Evolutionary conservation across 2,329 filamentous ascomycete genomes (phyloP).

Genomic region (Phyllosticta citriasiana): DNA sequence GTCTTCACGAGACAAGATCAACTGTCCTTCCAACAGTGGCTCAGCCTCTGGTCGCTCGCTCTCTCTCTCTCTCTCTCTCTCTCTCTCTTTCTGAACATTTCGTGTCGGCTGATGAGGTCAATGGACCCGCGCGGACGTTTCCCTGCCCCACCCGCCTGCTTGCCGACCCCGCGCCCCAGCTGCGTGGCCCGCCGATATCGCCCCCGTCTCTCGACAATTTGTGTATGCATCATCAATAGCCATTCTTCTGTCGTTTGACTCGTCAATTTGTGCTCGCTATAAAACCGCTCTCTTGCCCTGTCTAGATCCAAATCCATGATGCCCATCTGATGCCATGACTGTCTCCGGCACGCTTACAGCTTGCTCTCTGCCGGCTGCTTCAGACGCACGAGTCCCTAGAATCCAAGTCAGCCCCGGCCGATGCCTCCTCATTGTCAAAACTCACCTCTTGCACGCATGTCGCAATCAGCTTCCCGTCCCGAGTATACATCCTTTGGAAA

Average conservation of each 20-base stretch:
- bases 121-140: background rate
- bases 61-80: background rate
- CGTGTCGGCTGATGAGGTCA: background rate
- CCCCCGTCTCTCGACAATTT: background rate
- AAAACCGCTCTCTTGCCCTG: background rate
- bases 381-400: constrained; percentile 43
- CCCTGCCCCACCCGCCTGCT: background rate
- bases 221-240: background rate
- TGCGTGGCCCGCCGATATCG: background rate
- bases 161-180: background rate
- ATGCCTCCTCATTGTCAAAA: background rate
- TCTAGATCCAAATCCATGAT: background rate
- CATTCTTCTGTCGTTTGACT: background rate
- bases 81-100: background rate
- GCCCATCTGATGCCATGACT: background rate
- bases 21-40: background rate
- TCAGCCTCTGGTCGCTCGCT: background rate
- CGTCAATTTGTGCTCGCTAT: background rate
- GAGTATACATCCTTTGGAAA: constrained; percentile 61
- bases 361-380: constrained; percentile 26
- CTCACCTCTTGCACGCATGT: constrained; percentile 69
- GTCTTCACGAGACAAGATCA: background rate
- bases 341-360: constrained; percentile 6
- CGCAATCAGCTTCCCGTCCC: constrained; percentile 62
- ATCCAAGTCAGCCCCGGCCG: constrained; percentile 14